A percentile compares a stretch with the other conserved stretches of the same genome.
Evolutionary conservation across 208 protist genomes (phyloP).

Genomic region (Leptomonas seymouri): DNA sequence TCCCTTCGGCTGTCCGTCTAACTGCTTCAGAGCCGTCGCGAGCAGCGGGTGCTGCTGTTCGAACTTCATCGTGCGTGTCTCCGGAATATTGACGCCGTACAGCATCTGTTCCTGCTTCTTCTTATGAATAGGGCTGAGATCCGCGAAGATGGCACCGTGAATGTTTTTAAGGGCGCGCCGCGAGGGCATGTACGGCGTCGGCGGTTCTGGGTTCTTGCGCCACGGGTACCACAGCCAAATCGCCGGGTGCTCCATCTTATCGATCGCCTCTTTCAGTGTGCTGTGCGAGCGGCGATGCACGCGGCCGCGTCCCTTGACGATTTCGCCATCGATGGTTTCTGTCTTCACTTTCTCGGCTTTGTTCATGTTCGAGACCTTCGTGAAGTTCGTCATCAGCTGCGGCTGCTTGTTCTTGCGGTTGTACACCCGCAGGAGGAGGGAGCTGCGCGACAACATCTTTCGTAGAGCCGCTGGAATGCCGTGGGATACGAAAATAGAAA

Average conservation of each 20-base stretch:
- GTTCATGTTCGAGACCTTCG: constrained; percentile 80
- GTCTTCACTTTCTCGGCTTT: constrained; percentile 77
- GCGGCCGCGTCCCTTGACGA: constrained; percentile 85
- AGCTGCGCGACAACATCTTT: constrained; percentile 51
- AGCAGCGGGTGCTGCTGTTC: constrained; percentile 87
- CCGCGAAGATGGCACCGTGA: constrained; percentile 83
- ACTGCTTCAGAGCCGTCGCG: constrained; percentile 66
- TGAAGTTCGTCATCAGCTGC: constrained; percentile 78
- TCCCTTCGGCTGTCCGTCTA: constrained; percentile 82
- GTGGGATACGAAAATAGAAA: too few relatives aligned
- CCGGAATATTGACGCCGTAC: constrained; percentile 87
- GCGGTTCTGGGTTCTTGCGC: constrained; percentile 92
- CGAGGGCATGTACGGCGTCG: constrained; percentile 88
- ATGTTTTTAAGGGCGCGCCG: constrained; percentile 90
- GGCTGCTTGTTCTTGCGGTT: constrained; percentile 65
- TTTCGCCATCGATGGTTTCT: constrained; percentile 79
- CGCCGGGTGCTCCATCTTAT: constrained; percentile 87
- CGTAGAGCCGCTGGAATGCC: too few relatives aligned
- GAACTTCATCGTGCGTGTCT: constrained; percentile 77
- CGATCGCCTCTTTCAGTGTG: constrained; percentile 80
- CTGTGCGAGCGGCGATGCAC: constrained; percentile 82
- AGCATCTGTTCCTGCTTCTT: constrained; percentile 90
- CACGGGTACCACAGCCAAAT: constrained; percentile 95
- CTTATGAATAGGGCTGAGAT: constrained; percentile 86
- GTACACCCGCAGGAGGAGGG: constrained; percentile 49